A percentile compares a stretch with the other conserved stretches of the same genome.
These are phyloP conservation scores for Ogataea hybrid DNA, from an alignment of 1,139 yeast species.

Conservation along the genomic window DNA sequence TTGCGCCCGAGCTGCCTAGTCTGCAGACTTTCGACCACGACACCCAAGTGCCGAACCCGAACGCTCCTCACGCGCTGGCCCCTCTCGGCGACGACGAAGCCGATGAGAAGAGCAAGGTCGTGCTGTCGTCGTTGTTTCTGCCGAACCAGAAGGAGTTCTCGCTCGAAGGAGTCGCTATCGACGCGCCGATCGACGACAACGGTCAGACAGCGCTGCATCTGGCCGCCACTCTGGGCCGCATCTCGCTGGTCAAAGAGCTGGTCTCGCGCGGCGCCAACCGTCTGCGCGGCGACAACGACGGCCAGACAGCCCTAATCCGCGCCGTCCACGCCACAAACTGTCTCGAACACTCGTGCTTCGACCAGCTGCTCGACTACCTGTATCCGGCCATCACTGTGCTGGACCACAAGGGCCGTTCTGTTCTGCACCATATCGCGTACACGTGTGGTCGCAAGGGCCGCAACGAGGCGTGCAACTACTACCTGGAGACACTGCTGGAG, in stretches of 20 bases:
- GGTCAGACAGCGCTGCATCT: constrained; percentile 95
- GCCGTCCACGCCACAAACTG: constrained; percentile 89
- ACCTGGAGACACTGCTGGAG: constrained; percentile 72
- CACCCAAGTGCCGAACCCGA: constrained; percentile 38
- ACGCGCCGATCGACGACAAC: constrained; percentile 85
- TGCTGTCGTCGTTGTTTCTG: constrained; percentile 56
- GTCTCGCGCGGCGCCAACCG: constrained; percentile 66
- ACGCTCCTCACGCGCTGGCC: constrained; percentile 52
- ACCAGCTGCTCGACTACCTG: constrained; percentile 64
- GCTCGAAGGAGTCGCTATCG: constrained; percentile 52
- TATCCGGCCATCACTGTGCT: constrained; percentile 74
- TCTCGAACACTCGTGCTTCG: constrained; percentile 72
- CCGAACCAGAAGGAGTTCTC: constrained; percentile 39
- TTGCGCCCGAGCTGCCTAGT: constrained; percentile 14
- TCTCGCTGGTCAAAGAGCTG: constrained; percentile 69
- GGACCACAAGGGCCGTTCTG: constrained; percentile 78
- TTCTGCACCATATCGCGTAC: constrained; percentile 88
- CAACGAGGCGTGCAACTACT: constrained; percentile 69
- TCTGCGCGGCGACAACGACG: constrained; percentile 73
- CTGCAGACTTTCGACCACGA: constrained; percentile 35
- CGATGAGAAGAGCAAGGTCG: constrained; percentile 49
- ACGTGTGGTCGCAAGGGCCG: constrained; percentile 74
- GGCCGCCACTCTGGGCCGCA: constrained; percentile 90
- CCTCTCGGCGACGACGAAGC: constrained; percentile 41
- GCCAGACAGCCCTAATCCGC: constrained; percentile 88